These are phyloP conservation scores for Nidularia sp. DNA, from an alignment of 768 basidiomycete genomes.

Conservation along the genomic window DNA sequence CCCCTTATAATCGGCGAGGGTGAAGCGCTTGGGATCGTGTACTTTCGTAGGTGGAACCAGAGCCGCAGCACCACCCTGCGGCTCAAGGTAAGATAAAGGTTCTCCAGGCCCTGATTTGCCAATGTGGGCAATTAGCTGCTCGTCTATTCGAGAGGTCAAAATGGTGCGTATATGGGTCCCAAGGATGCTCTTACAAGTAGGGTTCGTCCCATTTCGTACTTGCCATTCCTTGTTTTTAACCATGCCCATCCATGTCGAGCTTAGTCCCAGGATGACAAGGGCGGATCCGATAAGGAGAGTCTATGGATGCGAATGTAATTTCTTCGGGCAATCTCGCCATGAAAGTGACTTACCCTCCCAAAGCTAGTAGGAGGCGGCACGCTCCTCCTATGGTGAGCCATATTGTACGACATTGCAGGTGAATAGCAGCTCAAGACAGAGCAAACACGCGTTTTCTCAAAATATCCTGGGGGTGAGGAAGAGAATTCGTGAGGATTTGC, in stretches of 20 bases:
- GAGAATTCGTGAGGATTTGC: neutral
- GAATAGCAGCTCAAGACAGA: neutral
- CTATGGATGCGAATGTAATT: neutral
- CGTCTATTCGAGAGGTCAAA: neutral
- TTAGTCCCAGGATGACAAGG: neutral
- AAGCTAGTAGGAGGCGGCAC: neutral
- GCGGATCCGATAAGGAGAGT: neutral
- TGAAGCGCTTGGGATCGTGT: neutral
- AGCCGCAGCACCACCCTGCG: neutral
- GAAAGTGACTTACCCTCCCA: neutral
- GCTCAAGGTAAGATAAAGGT: neutral
- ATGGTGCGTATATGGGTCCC: neutral
- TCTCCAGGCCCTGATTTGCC: neutral
- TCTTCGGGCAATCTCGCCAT: neutral
- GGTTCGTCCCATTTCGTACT: neutral
- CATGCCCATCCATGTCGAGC: neutral
- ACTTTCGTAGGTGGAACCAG: neutral
- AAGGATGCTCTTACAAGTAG: neutral
- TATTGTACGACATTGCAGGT: neutral
- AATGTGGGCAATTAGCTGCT: neutral
- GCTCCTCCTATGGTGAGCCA: neutral
- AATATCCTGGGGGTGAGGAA: neutral
- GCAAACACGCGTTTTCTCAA: neutral
- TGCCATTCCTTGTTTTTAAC: neutral
- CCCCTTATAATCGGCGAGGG: neutral